A percentile compares a stretch with the other conserved stretches of the same genome.
Evolutionary conservation across 2,329 filamentous ascomycete species (phyloP).

Genomic region (Aspergillus vadensis): DNA sequence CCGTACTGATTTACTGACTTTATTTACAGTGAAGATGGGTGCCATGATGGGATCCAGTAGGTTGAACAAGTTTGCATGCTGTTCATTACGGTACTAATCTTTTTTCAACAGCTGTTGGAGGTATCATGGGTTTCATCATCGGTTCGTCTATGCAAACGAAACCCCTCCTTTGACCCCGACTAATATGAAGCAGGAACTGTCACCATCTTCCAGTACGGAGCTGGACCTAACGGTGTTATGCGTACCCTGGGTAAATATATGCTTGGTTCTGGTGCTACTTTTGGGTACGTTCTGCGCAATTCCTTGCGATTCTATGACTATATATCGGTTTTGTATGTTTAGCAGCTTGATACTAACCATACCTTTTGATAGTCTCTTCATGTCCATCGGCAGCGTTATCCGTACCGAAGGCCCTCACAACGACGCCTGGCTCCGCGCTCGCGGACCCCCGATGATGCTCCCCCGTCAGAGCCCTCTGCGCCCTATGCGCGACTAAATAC

Average conservation of each 20-base stretch:
- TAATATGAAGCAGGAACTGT: conserved; percentile 66
- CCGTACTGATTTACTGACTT: conserved; percentile 31
- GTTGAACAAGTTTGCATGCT: neutral
- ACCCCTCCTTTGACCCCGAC: neutral
- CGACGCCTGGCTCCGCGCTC: conserved; percentile 72
- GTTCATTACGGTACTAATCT: conserved; percentile 8
- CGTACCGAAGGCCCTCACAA: conserved; percentile 83
- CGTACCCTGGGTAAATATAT: conserved; percentile 95
- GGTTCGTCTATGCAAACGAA: conserved; percentile 57
- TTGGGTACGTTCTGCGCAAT: conserved; percentile 66
- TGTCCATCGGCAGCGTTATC: conserved; percentile 97
- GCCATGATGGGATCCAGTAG: conserved; percentile 97
- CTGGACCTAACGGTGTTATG: conserved; percentile 90
- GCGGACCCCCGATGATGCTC: conserved; percentile 72
- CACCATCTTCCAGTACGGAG: conserved; percentile 93
- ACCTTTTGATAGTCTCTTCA: conserved; percentile 71
- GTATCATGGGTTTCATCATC: conserved; percentile 97
- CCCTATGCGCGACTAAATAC: conserved; percentile 34
- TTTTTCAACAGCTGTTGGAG: conserved; percentile 71
- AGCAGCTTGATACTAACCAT: neutral
- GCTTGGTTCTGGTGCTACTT: conserved; percentile 90
- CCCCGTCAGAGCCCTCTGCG: conserved; percentile 46
- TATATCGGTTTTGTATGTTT: neutral
- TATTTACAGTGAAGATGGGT: conserved; percentile 83
- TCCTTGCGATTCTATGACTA: neutral